A percentile compares a stretch with the other conserved stretches of the same genome.
phyloP scores from a whole-genome alignment of 1,139 yeast species.

The Pichia sp. region DNA sequence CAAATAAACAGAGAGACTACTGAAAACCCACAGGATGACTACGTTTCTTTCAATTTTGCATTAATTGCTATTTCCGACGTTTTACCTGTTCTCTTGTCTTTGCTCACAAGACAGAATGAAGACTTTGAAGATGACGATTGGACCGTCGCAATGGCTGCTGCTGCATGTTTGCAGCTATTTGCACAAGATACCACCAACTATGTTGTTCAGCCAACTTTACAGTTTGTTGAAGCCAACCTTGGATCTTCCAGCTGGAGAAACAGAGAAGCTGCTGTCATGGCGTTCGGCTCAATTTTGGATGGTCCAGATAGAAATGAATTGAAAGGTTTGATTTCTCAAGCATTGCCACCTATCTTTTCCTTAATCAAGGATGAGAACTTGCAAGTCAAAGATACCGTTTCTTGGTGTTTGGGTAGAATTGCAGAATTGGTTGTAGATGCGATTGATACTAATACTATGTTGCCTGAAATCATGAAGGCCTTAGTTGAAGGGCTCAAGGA shows the following conservation, averaged over 20 bases:
- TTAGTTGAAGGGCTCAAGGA: conserved; percentile 75
- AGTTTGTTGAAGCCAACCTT: conserved; percentile 76
- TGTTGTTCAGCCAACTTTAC: conserved; percentile 78
- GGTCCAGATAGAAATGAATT: conserved; percentile 84
- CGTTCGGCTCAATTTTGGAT: conserved; percentile 92
- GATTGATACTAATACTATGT: conserved; percentile 57
- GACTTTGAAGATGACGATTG: conserved; percentile 94
- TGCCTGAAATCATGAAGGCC: conserved; percentile 69
- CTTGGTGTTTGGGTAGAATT: conserved; percentile 97
- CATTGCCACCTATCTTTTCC: conserved; percentile 69
- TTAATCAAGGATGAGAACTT: conserved; percentile 70
- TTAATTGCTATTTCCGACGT: conserved; percentile 78
- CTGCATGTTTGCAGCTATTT: conserved; percentile 89
- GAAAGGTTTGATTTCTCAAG: conserved; percentile 66
- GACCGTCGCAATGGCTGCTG: conserved; percentile 99
- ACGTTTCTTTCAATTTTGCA: conserved; percentile 68
- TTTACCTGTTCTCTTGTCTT: conserved; percentile 74
- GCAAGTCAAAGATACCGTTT: conserved; percentile 94
- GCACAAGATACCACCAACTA: conserved; percentile 87
- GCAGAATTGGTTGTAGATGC: conserved; percentile 85
- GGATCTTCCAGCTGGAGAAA: conserved; percentile 66
- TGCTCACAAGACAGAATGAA: conserved; percentile 85
- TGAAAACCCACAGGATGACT: conserved; percentile 38
- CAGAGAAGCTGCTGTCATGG: conserved; percentile 98
- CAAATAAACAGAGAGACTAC: conserved; percentile 62